Percentiles rank a stretch among this genome's conserved stretches.
These are phyloP conservation scores for Phytophthora kernoviae DNA, from an alignment of 352 stramenopile genomes.

Conservation along the genomic window DNA sequence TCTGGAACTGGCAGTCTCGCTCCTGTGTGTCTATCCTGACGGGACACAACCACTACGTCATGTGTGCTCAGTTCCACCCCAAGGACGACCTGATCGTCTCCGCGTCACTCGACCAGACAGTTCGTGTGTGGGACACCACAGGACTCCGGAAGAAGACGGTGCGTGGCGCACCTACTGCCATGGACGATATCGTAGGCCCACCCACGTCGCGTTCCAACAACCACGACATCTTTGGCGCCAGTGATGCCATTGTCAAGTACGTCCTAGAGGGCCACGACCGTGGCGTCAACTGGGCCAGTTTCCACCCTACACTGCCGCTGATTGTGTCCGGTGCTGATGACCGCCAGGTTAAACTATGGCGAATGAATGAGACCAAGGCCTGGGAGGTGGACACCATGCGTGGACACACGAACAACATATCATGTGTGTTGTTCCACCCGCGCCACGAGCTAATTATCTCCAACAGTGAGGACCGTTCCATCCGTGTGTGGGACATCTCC, in stretches of 20 bases:
- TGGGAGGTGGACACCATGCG: conserved; percentile 99
- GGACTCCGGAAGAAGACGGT: conserved; percentile 98
- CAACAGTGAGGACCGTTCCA: conserved; percentile 99
- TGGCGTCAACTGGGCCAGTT: conserved; percentile 99
- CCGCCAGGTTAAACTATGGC: conserved; percentile 99
- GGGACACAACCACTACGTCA: conserved; percentile 99
- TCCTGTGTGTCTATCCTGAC: conserved; percentile 99
- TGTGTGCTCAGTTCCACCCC: conserved; percentile 99
- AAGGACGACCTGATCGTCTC: conserved; percentile 99
- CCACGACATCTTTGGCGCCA: conserved; percentile 98
- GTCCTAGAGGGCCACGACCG: conserved; percentile 99
- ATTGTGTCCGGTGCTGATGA: conserved; percentile 99
- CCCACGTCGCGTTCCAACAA: conserved; percentile 62
- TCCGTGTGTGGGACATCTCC: conserved; percentile 99
- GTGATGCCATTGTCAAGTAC: conserved; percentile 99
- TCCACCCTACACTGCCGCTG: conserved; percentile 98
- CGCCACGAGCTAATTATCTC: conserved; percentile 99
- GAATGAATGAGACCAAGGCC: conserved; percentile 99
- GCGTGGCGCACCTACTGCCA: conserved; percentile 82
- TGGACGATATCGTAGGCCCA: conserved; percentile 71
- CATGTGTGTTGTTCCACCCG: conserved; percentile 99
- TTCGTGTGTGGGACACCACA: conserved; percentile 99
- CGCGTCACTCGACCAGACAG: conserved; percentile 98
- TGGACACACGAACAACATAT: conserved; percentile 99
- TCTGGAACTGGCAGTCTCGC: conserved; percentile 99